Evolutionary conservation across 1,139 yeast species (phyloP).

Genomic region (Hansenula sp.): DNA sequence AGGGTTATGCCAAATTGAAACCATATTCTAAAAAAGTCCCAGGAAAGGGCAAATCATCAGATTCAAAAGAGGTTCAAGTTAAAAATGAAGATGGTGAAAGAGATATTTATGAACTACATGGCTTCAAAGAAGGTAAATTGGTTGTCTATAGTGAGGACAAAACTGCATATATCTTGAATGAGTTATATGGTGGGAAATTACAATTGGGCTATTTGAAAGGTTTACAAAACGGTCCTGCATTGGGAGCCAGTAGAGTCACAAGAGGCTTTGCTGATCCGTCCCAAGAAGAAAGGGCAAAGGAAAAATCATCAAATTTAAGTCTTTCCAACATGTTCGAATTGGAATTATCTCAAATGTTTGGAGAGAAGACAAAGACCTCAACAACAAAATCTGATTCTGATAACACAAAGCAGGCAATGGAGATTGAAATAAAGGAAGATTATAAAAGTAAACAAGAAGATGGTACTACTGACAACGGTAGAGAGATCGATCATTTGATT

Average conservation of each 20-base stretch:
- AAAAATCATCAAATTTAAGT: slow-evolving; percentile 2
- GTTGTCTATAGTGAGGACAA: slow-evolving; percentile 32
- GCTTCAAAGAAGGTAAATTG: slow-evolving; percentile 25
- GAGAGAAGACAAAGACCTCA: slow-evolving; percentile 14
- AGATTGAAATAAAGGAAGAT: slow-evolving; percentile 49
- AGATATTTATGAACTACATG: slow-evolving; percentile 17
- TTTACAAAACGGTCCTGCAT: slow-evolving; percentile 12
- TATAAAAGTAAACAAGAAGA: slow-evolving; percentile 34
- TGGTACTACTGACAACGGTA: slow-evolving; percentile 27
- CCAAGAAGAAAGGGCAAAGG: slow-evolving; percentile 5
- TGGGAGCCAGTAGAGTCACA: slow-evolving; percentile 25
- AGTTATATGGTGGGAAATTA: slow-evolving; percentile 29
- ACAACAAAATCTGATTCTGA: slow-evolving; percentile 22
- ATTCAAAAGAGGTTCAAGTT: neutral
- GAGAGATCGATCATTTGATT: slow-evolving; percentile 74
- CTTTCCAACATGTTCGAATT: slow-evolving; percentile 15
- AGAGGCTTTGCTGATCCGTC: slow-evolving; percentile 25
- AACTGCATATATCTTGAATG: slow-evolving; percentile 34
- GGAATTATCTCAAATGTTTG: slow-evolving; percentile 20
- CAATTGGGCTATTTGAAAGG: slow-evolving; percentile 20
- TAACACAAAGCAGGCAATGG: slow-evolving; percentile 29
- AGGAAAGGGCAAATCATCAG: slow-evolving; percentile 1
- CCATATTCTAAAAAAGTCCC: slow-evolving; percentile 13
- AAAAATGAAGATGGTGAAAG: slow-evolving; percentile 12
- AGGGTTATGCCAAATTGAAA: slow-evolving; percentile 34